Conservation (phyloP, 306 rosid genomes). For the Sechiopsis laciniata region DNA sequence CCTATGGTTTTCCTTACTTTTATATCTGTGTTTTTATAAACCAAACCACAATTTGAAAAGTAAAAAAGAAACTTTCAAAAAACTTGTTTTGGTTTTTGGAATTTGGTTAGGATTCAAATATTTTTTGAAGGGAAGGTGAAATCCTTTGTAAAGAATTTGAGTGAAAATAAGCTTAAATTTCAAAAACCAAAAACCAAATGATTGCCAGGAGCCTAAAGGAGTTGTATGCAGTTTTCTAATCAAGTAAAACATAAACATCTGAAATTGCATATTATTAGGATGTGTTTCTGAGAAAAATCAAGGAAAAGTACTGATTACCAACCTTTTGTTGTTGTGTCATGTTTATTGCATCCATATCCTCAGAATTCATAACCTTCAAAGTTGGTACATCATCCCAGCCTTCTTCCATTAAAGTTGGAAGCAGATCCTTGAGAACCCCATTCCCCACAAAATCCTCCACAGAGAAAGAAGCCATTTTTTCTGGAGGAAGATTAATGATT, state of each 20-base stretch:
- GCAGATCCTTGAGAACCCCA: conserved; percentile 59
- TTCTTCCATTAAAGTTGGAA: conserved; percentile 63
- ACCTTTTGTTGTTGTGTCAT: conserved; percentile 79
- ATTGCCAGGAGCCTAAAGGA: too few relatives aligned
- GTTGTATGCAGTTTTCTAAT: not conserved
- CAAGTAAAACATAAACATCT: not conserved
- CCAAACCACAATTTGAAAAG: too few relatives aligned
- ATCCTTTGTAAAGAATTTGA: too few relatives aligned
- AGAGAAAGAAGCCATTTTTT: conserved; percentile 69
- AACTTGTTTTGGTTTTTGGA: too few relatives aligned
- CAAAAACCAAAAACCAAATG: too few relatives aligned
- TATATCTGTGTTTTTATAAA: too few relatives aligned
- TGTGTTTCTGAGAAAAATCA: not conserved
- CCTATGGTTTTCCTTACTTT: too few relatives aligned
- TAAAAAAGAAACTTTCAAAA: too few relatives aligned
- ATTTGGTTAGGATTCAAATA: too few relatives aligned
- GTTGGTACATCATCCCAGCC: conserved; percentile 96
- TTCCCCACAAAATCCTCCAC: conserved; percentile 72
- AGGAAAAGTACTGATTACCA: conserved; percentile 12
- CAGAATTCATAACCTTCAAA: conserved; percentile 65
- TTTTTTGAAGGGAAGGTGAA: too few relatives aligned
- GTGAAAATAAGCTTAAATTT: too few relatives aligned
- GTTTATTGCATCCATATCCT: conserved; percentile 66
- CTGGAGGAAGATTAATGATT: not conserved
- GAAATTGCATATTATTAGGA: not conserved